Evolutionary conservation across 1,284 basidiomycete genomes (phyloP), one percentile per base, ranked within the genome.

Genomic region (Pseudozyma thailandica): DNA sequence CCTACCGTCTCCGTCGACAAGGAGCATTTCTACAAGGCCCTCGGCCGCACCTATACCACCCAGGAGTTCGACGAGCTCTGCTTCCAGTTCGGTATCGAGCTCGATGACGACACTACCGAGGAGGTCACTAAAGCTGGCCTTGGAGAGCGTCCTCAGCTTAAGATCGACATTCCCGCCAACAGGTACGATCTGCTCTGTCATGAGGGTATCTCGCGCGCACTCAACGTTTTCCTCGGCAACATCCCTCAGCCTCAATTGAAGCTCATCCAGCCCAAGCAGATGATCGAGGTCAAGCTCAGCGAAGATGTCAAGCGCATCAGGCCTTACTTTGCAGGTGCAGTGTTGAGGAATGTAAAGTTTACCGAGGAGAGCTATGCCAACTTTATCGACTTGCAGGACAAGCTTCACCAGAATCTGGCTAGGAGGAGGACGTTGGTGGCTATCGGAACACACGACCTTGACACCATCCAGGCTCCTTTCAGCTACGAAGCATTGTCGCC

Each of bases 161-260:
- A 98, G 88, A 97, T 99, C 79, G 95, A 99, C 84, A 89, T 97
- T 51, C 95, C 96, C 28, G 96, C 96, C 25, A 98, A 94, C 70
- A 54, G 94, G 88, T 98, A 98, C 82, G 96, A 99, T 85, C 87
- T 99, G 20, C 88, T 98, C 45, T 99, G 96, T 83, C 90, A 96
- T 78, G 96, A 99, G 85, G 96, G 96, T 56, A 92, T 99, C 78
- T 88, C 93, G 20, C 88, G 93, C 20, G 92, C 91, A 7, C 87
- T 99, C 53, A 88, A 89, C 21, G 88, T 92, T 71, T 99, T 95
- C 88, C 86, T 97, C 41, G 88, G 89, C 42, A 89, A 90, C 81
- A 86, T 88, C 45, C 85, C 86, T 54, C 86, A 91, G 16, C 92
- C 92, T 0, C 58, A 64, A 44, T 56, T 77, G 46, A 65, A 54